phyloP scores from a whole-genome alignment of 352 stramenopile genomes.

The Phytophthora litchii region DNA sequence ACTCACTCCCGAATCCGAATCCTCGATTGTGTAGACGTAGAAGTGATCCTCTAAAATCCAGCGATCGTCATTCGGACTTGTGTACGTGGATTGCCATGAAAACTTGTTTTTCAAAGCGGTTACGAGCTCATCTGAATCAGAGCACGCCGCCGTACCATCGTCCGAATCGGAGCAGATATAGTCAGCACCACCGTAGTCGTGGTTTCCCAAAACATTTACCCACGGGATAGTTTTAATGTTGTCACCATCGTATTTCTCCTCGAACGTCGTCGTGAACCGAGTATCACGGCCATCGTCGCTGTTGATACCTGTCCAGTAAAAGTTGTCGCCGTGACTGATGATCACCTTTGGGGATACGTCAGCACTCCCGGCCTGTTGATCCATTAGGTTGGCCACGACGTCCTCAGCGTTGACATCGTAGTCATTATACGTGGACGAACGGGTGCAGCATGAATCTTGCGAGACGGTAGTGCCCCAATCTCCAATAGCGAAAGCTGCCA shows the following conservation, averaged over 20 bases:
- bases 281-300: slow-evolving; percentile 42
- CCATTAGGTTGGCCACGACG: slow-evolving; percentile 61
- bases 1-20: slow-evolving; percentile 39
- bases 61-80: slow-evolving; percentile 52
- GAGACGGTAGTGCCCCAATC: slow-evolving; percentile 71
- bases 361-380: slow-evolving; percentile 43
- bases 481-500: slow-evolving; percentile 70
- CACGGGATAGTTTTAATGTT: slow-evolving; percentile 56
- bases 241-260: slow-evolving; percentile 43
- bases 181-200: slow-evolving; percentile 62
- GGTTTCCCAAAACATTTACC: slow-evolving; percentile 69
- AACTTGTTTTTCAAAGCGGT: slow-evolving; percentile 47
- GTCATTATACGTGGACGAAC: slow-evolving; percentile 54
- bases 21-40: slow-evolving; percentile 51
- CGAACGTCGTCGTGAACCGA: slow-evolving; percentile 58
- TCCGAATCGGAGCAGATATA: slow-evolving; percentile 51
- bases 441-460: slow-evolving; percentile 72
- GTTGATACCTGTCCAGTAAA: slow-evolving; percentile 69
- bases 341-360: slow-evolving; percentile 57
- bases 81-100: slow-evolving; percentile 48
- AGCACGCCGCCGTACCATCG: slow-evolving; percentile 32
- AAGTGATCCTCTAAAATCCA: slow-evolving; percentile 60
- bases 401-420: slow-evolving; percentile 66
- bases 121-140: slow-evolving; percentile 29
- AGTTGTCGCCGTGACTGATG: slow-evolving; percentile 67